Evolutionary conservation across 768 basidiomycete species (phyloP), one percentile per base, ranked within the genome.

Genomic region (Pisolithus sp.): DNA sequence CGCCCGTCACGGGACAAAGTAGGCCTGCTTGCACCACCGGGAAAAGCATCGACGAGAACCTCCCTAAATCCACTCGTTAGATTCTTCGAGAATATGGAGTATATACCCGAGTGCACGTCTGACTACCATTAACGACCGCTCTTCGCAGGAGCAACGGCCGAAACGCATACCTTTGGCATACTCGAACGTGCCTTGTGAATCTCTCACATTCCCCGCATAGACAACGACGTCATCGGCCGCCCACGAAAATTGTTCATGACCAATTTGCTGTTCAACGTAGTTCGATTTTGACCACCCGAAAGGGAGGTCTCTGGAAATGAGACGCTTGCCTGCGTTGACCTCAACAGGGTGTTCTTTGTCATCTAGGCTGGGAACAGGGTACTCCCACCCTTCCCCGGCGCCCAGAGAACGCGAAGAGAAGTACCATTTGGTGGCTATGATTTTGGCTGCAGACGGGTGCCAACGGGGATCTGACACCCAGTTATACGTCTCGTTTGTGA

Each of bases 391-490:
- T 71, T 88, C 86, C 2, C 83, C 85, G 1, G 83, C 85, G 34
- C 82, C 83, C 30, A 87, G 70, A 46, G 81, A 82, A 7, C 86
- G 79, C 4, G 47, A 56, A 5, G 79, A 80, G 23, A 81, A 86
- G 56, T 86, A 87, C 85, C 86, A 86, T 62, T 88, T 88, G 10
- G 85, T 87, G n/a, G 85, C 83, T 49, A 88, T 68, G 17, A 88
- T 65, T 56, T 74, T 81, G 28, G 65, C 57, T 1, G 82, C 83
- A 9, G 79, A 80, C 4, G 85, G 82, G 59, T 89, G 83, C 72
- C 85, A 87, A 42, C 82, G 78, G 5, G 83, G 74, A 51, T 86
- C 86, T 24, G 79, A 78, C 4, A 87, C 74, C 76, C 77, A 85
- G 61, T 85, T 76, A 57, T 78, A 87, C 0, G 86, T 87, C 62